Percentiles rank a stretch among this genome's conserved stretches.
Evolutionary conservation across 768 basidiomycete genomes (phyloP).

Genomic region (Mycena galericulata): DNA sequence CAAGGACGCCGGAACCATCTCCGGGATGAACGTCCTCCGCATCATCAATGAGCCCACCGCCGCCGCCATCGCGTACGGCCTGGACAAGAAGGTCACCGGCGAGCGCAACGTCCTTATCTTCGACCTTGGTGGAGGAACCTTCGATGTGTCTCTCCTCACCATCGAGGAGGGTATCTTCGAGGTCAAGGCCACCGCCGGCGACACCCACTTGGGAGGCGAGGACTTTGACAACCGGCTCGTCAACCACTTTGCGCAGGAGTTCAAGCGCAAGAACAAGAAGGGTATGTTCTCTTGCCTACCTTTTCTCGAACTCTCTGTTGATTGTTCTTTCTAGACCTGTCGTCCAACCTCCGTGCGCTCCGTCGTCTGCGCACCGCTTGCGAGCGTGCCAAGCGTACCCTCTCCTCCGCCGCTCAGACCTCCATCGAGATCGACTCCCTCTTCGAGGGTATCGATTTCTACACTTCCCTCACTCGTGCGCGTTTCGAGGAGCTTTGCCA

Average conservation of each 20-base stretch:
- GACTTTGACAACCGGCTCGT: conserved; percentile 99
- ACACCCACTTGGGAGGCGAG: conserved; percentile 98
- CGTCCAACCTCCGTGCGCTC: conserved; percentile 92
- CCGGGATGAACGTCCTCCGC: conserved; percentile 95
- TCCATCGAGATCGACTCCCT: conserved; percentile 99
- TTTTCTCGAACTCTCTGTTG: conserved; percentile 12
- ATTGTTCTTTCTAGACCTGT: conserved; percentile 68
- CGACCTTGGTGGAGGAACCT: conserved; percentile 98
- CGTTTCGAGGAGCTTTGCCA: conserved; percentile 97
- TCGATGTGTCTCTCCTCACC: conserved; percentile 96
- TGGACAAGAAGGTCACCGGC: conserved; percentile 91
- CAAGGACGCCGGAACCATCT: conserved; percentile 96
- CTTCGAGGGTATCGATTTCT: conserved; percentile 98
- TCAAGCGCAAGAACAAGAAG: conserved; percentile 99
- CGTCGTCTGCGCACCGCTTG: conserved; percentile 98
- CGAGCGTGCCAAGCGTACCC: conserved; percentile 98
- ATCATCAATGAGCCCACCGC: conserved; percentile 99
- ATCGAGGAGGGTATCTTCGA: conserved; percentile 99
- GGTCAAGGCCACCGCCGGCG: conserved; percentile 98
- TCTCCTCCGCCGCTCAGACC: conserved; percentile 96
- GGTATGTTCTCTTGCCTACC: conserved; percentile 53
- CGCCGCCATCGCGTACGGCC: conserved; percentile 98
- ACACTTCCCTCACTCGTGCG: conserved; percentile 97
- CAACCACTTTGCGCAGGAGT: conserved; percentile 96
- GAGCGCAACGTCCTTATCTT: conserved; percentile 98